Percentiles rank a stretch among this genome's conserved stretches.
phyloP scores from a whole-genome alignment of 1,284 basidiomycete species.

The Grifola frondosa region DNA sequence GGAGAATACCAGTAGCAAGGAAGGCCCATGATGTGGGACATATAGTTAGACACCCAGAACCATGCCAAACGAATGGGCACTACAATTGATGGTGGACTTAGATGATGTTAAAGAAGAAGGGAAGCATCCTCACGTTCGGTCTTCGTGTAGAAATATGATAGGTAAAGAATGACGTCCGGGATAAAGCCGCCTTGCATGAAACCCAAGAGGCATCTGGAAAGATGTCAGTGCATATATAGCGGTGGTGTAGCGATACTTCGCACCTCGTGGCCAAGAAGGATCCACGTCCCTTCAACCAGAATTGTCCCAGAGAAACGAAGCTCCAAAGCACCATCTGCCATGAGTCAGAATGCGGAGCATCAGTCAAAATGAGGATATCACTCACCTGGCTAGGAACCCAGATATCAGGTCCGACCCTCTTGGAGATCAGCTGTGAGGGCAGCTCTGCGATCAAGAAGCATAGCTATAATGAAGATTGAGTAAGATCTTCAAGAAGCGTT shows the following conservation, averaged over 20 bases:
- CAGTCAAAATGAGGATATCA: neutral
- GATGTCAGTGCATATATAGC: conserved; percentile 33
- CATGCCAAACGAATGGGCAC: conserved; percentile 63
- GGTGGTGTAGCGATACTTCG: conserved; percentile 32
- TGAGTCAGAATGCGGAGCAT: conserved; percentile 1
- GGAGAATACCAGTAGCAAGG: conserved; percentile 62
- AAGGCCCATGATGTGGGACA: conserved; percentile 56
- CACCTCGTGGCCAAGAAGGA: conserved; percentile 47
- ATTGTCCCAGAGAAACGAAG: conserved; percentile 58
- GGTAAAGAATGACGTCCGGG: conserved; percentile 63
- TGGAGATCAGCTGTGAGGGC: conserved; percentile 73
- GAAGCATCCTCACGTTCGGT: conserved; percentile 39
- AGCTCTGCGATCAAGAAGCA: conserved; percentile 63
- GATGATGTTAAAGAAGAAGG: neutral
- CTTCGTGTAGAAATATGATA: conserved; percentile 73
- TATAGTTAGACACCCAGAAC: conserved; percentile 66
- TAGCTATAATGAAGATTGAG: conserved; percentile 38
- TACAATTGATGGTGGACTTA: conserved; percentile 1
- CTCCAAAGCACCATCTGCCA: conserved; percentile 54
- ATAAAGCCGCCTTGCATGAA: conserved; percentile 65
- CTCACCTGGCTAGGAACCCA: conserved; percentile 70
- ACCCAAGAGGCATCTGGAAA: conserved; percentile 33
- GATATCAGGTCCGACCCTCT: conserved; percentile 66
- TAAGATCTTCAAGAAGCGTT: neutral
- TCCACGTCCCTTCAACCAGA: conserved; percentile 56